Percentiles rank a stretch among this genome's conserved stretches.
Conservation (phyloP, 148 eudicot genomes). For the Fagopyrum esculentum region DNA sequence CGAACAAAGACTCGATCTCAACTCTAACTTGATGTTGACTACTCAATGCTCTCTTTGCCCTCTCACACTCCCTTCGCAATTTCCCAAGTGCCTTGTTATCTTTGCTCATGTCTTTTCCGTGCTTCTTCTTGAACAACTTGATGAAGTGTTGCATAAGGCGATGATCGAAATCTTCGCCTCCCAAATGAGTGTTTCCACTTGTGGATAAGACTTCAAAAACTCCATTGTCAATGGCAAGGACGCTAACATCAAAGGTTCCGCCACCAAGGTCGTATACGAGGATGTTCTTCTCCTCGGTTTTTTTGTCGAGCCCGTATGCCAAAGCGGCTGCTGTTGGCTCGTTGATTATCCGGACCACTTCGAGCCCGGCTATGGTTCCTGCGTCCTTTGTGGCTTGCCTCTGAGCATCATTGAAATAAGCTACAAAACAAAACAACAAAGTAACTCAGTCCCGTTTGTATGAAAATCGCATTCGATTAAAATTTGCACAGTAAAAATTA, state of each 20-base stretch:
- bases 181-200: slow-evolving; percentile 69
- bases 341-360: slow-evolving; percentile 52
- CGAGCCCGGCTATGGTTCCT: slow-evolving; percentile 53
- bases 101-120: slow-evolving; percentile 69
- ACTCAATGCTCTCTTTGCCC: slow-evolving; percentile 71
- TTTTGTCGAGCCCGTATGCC: slow-evolving; percentile 70
- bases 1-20: slow-evolving; percentile 65
- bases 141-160: slow-evolving; percentile 64
- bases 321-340: slow-evolving; percentile 69
- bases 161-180: slow-evolving; percentile 72
- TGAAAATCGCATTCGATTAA: too few species aligned
- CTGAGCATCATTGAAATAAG: slow-evolving; percentile 68
- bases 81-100: slow-evolving; percentile 71
- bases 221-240: slow-evolving; percentile 60
- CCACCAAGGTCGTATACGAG: slow-evolving; percentile 78
- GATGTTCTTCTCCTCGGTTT: slow-evolving; percentile 61
- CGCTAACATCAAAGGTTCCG: slow-evolving; percentile 61
- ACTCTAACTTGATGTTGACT: slow-evolving; percentile 82
- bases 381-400: slow-evolving; percentile 68
- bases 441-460: not conserved
- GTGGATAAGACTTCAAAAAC: slow-evolving; percentile 63
- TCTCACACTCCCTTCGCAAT: slow-evolving; percentile 64
- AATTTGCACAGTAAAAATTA: slow-evolving; percentile 9
- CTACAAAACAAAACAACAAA: slow-evolving; percentile 23
- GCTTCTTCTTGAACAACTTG: slow-evolving; percentile 65